Evolutionary conservation across 2,329 filamentous ascomycete genomes (phyloP), one percentile per base, ranked within the genome.

Genomic region (Apiospora rasikravindrae): DNA sequence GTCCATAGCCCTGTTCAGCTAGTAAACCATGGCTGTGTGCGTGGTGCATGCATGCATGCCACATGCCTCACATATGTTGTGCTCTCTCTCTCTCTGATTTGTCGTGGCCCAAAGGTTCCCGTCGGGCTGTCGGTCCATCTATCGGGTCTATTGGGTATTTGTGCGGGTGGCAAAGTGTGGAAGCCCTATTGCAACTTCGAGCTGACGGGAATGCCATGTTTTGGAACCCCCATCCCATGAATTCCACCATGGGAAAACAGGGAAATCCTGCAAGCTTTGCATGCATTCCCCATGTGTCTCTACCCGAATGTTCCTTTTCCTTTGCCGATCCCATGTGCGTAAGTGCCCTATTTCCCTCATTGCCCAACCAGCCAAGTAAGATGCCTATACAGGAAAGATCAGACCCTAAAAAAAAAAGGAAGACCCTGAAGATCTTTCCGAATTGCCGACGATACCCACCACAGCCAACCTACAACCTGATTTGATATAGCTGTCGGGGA

Each of bases 361-460:
- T 57, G 26, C 51, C 51, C 51, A 47, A 47, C 44, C 44, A 47
- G 44, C 44, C 5, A 33, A 33, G 53, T 19, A 33, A 22, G 11
- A 40, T n/a, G n/a, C n/a, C n/a, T n/a, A n/a, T n/a, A n/a, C n/a
- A n/a, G n/a, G n/a, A n/a, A n/a, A n/a, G n/a, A n/a, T n/a, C n/a
- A n/a, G n/a, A n/a, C n/a, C n/a, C n/a, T n/a, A 33, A 64, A 37
- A 26, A 40, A 40, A 64, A 57, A 53, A 53, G 8, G 0, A 53
- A 64, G 57, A 64, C 57, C 57, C 57, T 64, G 57, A 64, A 64
- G 33, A 40, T 64, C 57, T 40, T 64, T 14, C 57, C 57, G 57
- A 64, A 40, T 64, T 64, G 57, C 57, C 57, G 57, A 64, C 10
- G 57, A 64, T 64, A 64, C 11, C 57, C 57, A 64, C 57, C 29